These are phyloP conservation scores for Candida piceae DNA, from an alignment of 805 yeast species.

Conservation along the genomic window DNA sequence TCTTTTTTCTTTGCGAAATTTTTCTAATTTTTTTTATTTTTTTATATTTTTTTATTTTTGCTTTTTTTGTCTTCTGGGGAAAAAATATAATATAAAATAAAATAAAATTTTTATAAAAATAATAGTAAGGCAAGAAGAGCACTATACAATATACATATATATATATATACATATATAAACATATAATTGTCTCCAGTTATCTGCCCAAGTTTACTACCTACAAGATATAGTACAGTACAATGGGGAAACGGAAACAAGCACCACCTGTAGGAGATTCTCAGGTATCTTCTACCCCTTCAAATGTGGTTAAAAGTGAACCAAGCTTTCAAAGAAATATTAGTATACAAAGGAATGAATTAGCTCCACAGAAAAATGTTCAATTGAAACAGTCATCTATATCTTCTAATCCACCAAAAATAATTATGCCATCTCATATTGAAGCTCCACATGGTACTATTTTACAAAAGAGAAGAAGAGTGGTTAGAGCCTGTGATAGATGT, in stretches of 20 bases:
- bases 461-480: slow-evolving; percentile 34
- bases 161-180: too few species aligned
- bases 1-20: too few species aligned
- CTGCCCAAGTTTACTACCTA: too few species aligned
- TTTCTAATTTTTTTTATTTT: too few species aligned
- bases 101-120: too few species aligned
- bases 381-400: slow-evolving; percentile 9
- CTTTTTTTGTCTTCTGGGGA: too few species aligned
- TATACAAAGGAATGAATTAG: not conserved
- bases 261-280: not conserved
- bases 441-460: slow-evolving; percentile 10
- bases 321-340: not conserved
- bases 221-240: too few species aligned
- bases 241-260: not conserved
- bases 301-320: not conserved
- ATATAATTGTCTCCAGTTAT: too few species aligned
- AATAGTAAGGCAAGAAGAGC: too few species aligned
- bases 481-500: slow-evolving; percentile 50
- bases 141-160: too few species aligned
- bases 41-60: too few species aligned
- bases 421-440: slow-evolving; percentile 22
- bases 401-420: slow-evolving; percentile 23
- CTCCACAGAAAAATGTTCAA: not conserved
- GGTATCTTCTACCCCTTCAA: not conserved
- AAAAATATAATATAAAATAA: too few species aligned